Evolutionary conservation across 768 basidiomycete genomes (phyloP).

Genomic region (Cystofilobasidium macerans): DNA sequence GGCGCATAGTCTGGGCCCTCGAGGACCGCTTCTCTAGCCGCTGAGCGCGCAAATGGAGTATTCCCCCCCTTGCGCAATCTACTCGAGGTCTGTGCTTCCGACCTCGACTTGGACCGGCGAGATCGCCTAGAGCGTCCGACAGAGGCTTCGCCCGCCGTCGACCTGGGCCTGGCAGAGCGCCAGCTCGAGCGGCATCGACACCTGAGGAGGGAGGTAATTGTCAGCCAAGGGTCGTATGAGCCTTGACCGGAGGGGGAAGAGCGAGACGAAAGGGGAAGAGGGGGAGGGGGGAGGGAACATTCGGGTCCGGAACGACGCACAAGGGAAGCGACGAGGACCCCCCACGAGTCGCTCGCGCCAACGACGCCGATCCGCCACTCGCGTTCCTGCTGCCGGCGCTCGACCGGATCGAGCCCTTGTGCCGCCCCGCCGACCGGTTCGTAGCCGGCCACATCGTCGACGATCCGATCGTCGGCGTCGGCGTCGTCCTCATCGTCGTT

Average conservation of each 20-base stretch:
- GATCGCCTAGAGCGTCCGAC: constrained; percentile 38
- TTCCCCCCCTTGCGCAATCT: too few species aligned
- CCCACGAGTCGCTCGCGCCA: constrained; percentile 70
- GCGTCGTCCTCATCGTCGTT: constrained; percentile 47
- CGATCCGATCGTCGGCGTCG: constrained; percentile 42
- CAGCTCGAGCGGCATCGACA: constrained; percentile 65
- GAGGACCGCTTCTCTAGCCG: too few species aligned
- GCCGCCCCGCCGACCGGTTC: too few species aligned
- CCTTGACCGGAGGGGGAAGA: too few species aligned
- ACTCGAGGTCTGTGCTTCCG: too few species aligned
- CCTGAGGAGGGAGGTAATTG: constrained; percentile 49
- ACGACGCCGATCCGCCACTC: constrained; percentile 87
- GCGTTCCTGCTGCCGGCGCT: constrained; percentile 59
- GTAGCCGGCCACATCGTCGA: too few species aligned
- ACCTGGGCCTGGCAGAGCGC: constrained; percentile 65
- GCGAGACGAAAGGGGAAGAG: constrained; percentile 33
- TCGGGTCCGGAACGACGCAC: constrained; percentile 2
- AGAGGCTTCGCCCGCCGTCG: constrained; percentile 57
- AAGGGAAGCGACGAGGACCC: constrained; percentile 55
- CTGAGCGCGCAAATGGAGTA: too few species aligned
- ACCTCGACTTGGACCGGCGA: too few species aligned
- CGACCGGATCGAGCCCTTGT: too few species aligned
- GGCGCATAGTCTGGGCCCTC: too few species aligned
- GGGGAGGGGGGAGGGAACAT: neutral
- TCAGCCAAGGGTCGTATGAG: too few species aligned